A percentile compares a stretch with the other conserved stretches of the same genome.
These are phyloP conservation scores for Petunia axillaris DNA, from an alignment of 257 asterid species.

Conservation along the genomic window DNA sequence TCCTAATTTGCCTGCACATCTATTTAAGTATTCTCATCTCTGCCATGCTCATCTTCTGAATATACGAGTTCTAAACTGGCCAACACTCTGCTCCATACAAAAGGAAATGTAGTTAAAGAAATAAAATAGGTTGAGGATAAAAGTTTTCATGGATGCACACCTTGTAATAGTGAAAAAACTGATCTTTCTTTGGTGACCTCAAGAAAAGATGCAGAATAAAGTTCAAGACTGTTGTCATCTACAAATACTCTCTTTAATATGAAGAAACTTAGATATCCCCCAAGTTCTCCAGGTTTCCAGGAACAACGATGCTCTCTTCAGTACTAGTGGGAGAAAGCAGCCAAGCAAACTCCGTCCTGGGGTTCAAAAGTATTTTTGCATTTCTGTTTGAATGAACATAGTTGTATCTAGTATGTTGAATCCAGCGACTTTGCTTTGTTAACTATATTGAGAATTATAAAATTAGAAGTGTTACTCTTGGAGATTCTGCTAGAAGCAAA, in stretches of 20 bases:
- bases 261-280: conserved; percentile 34
- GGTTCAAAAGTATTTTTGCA: conserved; percentile 78
- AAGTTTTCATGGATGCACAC: conserved; percentile 23
- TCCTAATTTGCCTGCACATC: too few relatives aligned
- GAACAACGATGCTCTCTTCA: conserved; percentile 45
- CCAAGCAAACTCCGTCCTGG: conserved; percentile 55
- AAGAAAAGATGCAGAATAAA: conserved; percentile 23
- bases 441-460: conserved; percentile 5
- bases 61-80: too few relatives aligned
- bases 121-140: conserved; percentile 24
- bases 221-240: conserved; percentile 24
- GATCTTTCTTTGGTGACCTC: conserved; percentile 25
- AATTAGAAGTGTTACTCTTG: background rate
- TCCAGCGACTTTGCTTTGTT: conserved; percentile 7
- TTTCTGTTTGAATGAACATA: conserved; percentile 45
- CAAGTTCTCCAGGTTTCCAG: conserved; percentile 44
- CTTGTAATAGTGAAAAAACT: conserved; percentile 19
- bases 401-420: conserved; percentile 21
- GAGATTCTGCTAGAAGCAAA: background rate
- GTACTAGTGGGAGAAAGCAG: conserved; percentile 39
- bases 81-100: background rate
- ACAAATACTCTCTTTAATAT: conserved; percentile 20
- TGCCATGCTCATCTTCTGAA: too few relatives aligned
- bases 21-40: too few relatives aligned
- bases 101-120: conserved; percentile 23